phyloP scores from a whole-genome alignment of 768 basidiomycete genomes.

The Pisolithus albus region DNA sequence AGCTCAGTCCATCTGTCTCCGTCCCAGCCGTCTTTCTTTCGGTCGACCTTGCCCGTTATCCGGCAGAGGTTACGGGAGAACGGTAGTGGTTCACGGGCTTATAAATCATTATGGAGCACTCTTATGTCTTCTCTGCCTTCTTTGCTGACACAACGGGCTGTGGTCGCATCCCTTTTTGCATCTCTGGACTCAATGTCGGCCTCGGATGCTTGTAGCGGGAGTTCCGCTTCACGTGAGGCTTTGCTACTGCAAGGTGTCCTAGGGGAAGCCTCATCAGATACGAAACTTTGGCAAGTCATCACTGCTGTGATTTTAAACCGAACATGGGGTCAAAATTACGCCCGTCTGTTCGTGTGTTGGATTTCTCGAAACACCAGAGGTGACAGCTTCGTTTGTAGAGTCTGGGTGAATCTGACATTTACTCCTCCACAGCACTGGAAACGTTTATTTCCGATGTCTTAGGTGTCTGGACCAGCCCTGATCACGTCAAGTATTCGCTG shows the following conservation, averaged over 20 bases:
- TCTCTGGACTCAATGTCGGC: constrained; percentile 36
- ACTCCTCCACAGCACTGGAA: constrained; percentile 32
- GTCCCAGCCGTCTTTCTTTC: constrained; percentile 72
- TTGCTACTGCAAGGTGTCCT: constrained; percentile 45
- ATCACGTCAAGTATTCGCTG: constrained; percentile 75
- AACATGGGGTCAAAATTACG: constrained; percentile 53
- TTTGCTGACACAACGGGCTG: constrained; percentile 44
- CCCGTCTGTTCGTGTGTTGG: constrained; percentile 69
- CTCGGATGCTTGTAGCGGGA: constrained; percentile 29
- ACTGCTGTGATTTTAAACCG: constrained; percentile 45
- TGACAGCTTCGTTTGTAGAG: constrained; percentile 14
- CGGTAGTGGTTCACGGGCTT: constrained; percentile 24
- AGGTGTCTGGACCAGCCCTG: constrained; percentile 66
- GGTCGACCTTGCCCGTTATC: constrained; percentile 41
- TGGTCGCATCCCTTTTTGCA: constrained; percentile 54
- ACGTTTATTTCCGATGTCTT: constrained; percentile 43
- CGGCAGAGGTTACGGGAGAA: constrained; percentile 30
- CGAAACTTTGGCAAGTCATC: constrained; percentile 46
- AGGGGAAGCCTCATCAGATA: constrained; percentile 39
- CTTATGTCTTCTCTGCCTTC: constrained; percentile 45
- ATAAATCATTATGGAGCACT: constrained; percentile 45
- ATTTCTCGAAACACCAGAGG: constrained; percentile 38
- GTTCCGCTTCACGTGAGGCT: constrained; percentile 48
- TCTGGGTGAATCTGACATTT: constrained; percentile 4
- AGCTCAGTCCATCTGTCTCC: constrained; percentile 39